A percentile compares a stretch with the other conserved stretches of the same genome.
Conservation (phyloP, 2,329 filamentous ascomycete species). For the Colletotrichum liriopes region DNA sequence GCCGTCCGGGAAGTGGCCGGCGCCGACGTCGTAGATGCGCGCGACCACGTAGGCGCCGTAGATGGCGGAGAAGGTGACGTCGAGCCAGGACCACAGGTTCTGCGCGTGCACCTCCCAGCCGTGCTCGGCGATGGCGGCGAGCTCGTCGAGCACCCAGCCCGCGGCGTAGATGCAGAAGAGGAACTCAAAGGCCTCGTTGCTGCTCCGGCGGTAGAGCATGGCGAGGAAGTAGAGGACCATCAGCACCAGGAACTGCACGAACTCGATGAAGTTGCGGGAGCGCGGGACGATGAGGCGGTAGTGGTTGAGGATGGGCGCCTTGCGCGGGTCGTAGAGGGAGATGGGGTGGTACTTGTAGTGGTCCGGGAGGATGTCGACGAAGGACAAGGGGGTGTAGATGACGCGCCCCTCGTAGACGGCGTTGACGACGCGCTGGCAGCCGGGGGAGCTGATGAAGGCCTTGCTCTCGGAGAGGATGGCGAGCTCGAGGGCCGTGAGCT, state of each 20-base stretch:
- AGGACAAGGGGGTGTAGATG: slow-evolving; percentile 79
- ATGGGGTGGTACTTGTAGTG: slow-evolving; percentile 81
- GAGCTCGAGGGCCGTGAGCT: slow-evolving; percentile 79
- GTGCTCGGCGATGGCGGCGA: slow-evolving; percentile 77
- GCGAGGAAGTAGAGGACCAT: slow-evolving; percentile 74
- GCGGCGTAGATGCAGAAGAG: slow-evolving; percentile 75
- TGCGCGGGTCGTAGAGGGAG: slow-evolving; percentile 77
- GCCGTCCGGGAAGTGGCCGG: slow-evolving; percentile 53
- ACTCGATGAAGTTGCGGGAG: slow-evolving; percentile 77
- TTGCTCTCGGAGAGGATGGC: slow-evolving; percentile 82
- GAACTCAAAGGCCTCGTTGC: slow-evolving; percentile 68
- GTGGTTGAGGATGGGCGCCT: slow-evolving; percentile 78
- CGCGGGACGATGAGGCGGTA: slow-evolving; percentile 80
- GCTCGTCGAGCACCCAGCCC: slow-evolving; percentile 79
- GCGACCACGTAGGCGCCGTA: slow-evolving; percentile 74
- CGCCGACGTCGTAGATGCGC: slow-evolving; percentile 69
- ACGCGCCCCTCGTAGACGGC: slow-evolving; percentile 79
- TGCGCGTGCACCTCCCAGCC: slow-evolving; percentile 79
- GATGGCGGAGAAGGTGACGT: slow-evolving; percentile 77
- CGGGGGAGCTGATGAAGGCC: slow-evolving; percentile 74
- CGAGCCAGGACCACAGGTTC: slow-evolving; percentile 82
- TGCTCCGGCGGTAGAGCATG: slow-evolving; percentile 71
- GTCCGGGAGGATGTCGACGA: slow-evolving; percentile 81
- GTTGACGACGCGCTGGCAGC: slow-evolving; percentile 79
- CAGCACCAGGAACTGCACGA: slow-evolving; percentile 76